These are phyloP conservation scores for Sisymbrium irio DNA, from an alignment of 345 rosid species.

Conservation along the genomic window DNA sequence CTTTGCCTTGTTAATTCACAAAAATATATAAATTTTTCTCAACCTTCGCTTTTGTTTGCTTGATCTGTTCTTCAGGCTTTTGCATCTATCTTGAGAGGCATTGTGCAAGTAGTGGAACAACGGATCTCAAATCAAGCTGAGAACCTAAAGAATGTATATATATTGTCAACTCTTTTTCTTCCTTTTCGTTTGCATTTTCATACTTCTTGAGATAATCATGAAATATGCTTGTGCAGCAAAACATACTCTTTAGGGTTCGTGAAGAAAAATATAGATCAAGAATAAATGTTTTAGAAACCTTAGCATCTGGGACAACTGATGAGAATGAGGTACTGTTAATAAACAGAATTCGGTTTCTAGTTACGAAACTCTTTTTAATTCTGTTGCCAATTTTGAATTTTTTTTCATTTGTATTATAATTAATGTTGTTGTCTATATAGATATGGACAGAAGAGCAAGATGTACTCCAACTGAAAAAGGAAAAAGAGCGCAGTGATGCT, in stretches of 20 bases:
- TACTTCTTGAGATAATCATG: background rate
- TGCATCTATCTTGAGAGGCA: conserved; percentile 52
- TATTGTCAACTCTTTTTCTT: background rate
- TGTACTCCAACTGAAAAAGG: conserved; percentile 45
- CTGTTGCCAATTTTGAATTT: background rate
- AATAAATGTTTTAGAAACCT: conserved; percentile 62
- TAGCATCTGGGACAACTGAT: conserved; percentile 55
- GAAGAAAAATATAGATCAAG: conserved; percentile 68
- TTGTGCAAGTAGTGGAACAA: conserved; percentile 60
- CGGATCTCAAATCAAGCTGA: conserved; percentile 65
- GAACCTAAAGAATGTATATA: conserved; percentile 64
- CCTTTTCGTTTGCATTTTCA: background rate
- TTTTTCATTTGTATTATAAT: background rate
- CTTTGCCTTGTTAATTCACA: background rate
- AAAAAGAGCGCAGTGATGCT: conserved; percentile 43
- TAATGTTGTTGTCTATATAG: conserved; percentile 38
- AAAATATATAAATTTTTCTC: background rate
- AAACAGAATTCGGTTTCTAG: background rate
- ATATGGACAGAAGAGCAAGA: conserved; percentile 51
- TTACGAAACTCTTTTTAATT: background rate
- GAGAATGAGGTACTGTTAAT: conserved; percentile 67
- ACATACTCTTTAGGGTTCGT: conserved; percentile 48
- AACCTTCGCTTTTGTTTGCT: background rate
- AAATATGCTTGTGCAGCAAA: conserved; percentile 57
- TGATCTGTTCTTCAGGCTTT: conserved; percentile 37